Conservation (phyloP, 163 green algal species). For the Chlamydomonas reinhardtii region DNA sequence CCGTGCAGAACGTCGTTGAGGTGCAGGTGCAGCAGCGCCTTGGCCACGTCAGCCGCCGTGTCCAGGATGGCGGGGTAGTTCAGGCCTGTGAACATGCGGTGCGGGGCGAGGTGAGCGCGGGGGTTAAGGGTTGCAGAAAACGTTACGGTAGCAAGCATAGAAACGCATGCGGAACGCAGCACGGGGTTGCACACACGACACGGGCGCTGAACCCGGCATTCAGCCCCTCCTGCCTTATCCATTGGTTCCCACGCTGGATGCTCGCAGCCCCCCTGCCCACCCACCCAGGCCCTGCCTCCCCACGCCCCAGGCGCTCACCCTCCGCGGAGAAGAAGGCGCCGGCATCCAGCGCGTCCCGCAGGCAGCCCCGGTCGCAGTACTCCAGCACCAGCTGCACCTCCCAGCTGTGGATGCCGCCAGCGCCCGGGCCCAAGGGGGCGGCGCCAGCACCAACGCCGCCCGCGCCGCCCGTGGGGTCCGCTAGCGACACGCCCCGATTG, state of each 20-base stretch:
- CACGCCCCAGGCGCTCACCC: neutral
- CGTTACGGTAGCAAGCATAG: too few species aligned
- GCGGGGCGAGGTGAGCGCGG: too few species aligned
- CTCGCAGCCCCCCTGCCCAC: too few species aligned
- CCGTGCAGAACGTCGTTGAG: conserved; percentile 47
- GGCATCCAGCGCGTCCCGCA: conserved; percentile 56
- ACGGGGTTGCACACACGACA: too few species aligned
- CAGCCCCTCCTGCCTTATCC: too few species aligned
- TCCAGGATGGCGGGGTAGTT: conserved; percentile 66
- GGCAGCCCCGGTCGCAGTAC: conserved; percentile 55
- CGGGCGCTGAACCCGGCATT: too few species aligned
- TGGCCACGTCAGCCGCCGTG: conserved; percentile 58
- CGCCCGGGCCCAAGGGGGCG: neutral
- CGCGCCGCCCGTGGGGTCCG: neutral
- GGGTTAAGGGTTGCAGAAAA: too few species aligned
- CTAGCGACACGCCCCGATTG: neutral
- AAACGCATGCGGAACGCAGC: too few species aligned
- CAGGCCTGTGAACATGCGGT: too few species aligned
- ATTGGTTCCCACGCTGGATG: too few species aligned
- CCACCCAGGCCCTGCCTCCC: neutral
- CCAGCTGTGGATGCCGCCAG: conserved; percentile 15
- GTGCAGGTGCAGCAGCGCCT: conserved; percentile 62
- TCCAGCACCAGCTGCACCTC: conserved; percentile 41
- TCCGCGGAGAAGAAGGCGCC: conserved; percentile 54
- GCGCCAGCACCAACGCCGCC: neutral